These are phyloP conservation scores for Jasminum sambac DNA, from an alignment of 257 asterid genomes.

Conservation along the genomic window DNA sequence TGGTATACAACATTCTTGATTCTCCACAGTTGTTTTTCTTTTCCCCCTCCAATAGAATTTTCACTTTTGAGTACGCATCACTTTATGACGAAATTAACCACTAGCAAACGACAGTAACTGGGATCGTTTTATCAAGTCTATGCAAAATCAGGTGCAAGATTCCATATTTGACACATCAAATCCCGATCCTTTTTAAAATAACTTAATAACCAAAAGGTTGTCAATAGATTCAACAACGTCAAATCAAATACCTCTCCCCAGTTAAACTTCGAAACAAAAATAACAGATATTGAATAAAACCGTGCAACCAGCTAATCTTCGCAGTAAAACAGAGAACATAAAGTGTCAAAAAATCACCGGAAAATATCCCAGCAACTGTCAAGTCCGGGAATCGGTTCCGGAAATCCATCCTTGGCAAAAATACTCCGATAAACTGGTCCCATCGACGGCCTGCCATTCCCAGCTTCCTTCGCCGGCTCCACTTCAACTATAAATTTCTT, in stretches of 20 bases:
- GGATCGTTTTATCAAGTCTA: conserved; percentile 14
- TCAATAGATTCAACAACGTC: conserved; percentile 24
- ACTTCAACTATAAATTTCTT: conserved; percentile 52
- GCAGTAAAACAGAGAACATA: conserved; percentile 3
- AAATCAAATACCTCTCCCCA: conserved; percentile 12
- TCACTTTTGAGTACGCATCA: not conserved
- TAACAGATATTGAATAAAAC: not conserved
- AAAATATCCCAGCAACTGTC: conserved; percentile 94
- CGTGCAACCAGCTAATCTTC: not conserved
- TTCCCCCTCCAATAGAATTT: not conserved
- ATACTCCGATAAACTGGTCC: conserved; percentile 84
- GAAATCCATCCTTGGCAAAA: conserved; percentile 82
- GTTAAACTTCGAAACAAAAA: not conserved
- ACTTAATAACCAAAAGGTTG: not conserved
- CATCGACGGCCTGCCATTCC: conserved; percentile 71
- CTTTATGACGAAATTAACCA: not conserved
- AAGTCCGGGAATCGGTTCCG: conserved; percentile 64
- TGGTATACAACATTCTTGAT: not conserved
- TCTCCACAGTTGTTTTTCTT: not conserved
- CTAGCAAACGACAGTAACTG: conserved; percentile 15
- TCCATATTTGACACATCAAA: conserved; percentile 18
- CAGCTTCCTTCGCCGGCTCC: conserved; percentile 76
- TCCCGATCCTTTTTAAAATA: not conserved
- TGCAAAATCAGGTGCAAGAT: conserved; percentile 1
- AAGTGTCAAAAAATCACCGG: conserved; percentile 50